Evolutionary conservation across 495 filamentous ascomycete genomes (phyloP).

Genomic region (Annulohypoxylon moriforme): DNA sequence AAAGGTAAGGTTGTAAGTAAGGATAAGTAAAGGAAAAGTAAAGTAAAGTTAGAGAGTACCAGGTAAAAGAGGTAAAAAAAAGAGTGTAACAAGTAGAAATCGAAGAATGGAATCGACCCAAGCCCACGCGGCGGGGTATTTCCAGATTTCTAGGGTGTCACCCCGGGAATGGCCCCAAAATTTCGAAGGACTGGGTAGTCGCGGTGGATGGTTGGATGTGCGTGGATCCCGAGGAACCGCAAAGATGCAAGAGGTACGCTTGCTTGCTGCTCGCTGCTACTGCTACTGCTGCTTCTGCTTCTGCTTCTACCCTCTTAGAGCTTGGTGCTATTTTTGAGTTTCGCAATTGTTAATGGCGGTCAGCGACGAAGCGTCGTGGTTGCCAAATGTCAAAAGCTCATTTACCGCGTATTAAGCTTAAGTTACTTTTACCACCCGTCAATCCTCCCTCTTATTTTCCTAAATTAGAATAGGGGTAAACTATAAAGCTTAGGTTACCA

Average conservation of each 20-base stretch:
- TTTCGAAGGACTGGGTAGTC: background rate
- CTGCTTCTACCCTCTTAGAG: background rate
- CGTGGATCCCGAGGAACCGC: constrained; percentile 9
- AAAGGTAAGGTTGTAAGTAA: background rate
- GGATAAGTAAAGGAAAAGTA: background rate
- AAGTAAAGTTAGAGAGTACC: too few species aligned
- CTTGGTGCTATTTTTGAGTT: constrained; percentile 1
- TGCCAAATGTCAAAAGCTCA: constrained; percentile 1
- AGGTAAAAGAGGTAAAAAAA: too few species aligned
- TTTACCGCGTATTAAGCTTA: background rate
- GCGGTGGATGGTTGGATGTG: background rate
- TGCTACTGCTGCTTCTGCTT: background rate
- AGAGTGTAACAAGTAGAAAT: constrained; percentile 3
- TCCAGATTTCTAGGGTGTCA: constrained; percentile 16
- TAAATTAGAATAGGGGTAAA: constrained; percentile 5
- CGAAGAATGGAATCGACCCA: constrained; percentile 9
- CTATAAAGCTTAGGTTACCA: background rate
- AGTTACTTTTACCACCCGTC: background rate
- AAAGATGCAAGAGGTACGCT: constrained; percentile 13
- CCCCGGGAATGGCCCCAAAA: constrained; percentile 13
- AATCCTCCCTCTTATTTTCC: background rate
- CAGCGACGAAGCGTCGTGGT: background rate
- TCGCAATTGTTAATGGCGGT: background rate
- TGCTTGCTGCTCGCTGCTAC: background rate
- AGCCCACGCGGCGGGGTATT: constrained; percentile 15